Evolutionary conservation across 257 asterid genomes (phyloP).

Genomic region (Solanum sejunctum): DNA sequence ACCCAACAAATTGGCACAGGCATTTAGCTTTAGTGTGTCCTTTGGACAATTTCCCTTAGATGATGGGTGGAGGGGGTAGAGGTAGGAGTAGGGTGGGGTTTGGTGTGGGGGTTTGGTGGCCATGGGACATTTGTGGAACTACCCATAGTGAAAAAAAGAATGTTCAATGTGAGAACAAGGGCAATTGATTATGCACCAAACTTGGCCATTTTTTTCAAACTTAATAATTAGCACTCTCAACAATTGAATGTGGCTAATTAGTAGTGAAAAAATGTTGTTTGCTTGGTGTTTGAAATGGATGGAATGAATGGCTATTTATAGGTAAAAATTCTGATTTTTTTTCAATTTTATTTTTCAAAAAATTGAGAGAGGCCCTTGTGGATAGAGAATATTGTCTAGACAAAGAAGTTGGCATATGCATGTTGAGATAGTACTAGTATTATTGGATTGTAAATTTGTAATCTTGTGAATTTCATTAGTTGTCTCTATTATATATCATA

Average conservation of each 20-base stretch:
- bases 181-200: neutral
- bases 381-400: neutral
- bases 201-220: neutral
- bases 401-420: neutral
- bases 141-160: constrained; percentile 13
- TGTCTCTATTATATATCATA: neutral
- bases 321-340: neutral
- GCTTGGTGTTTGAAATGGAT: neutral
- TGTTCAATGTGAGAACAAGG: constrained; percentile 10
- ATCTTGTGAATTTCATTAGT: neutral
- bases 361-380: neutral
- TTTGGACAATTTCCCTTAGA: neutral
- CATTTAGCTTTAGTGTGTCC: constrained; percentile 3
- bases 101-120: neutral
- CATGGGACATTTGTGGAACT: constrained; percentile 8
- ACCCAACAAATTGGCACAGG: too few relatives aligned
- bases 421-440: neutral
- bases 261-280: neutral
- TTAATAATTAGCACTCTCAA: neutral
- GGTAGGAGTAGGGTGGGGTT: too few relatives aligned
- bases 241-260: neutral
- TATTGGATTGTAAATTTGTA: neutral
- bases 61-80: neutral
- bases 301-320: too few relatives aligned
- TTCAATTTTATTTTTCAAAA: neutral